Evolutionary conservation across 225 moss, liverwort and hornwort genomes (phyloP), one percentile per base, ranked within the genome.

Genomic region (Sphagnum contortum): DNA sequence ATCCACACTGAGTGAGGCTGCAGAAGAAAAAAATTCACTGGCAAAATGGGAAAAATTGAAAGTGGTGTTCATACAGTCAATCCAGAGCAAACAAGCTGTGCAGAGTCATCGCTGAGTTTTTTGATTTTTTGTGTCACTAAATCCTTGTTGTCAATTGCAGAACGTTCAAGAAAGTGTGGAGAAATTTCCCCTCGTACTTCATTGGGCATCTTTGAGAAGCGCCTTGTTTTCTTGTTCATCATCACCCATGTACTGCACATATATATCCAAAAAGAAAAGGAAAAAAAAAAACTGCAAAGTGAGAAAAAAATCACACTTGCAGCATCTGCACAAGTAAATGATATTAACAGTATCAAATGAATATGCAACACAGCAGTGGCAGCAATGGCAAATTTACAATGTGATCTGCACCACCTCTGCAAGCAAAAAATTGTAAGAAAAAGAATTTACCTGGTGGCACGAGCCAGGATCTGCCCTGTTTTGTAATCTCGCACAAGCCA

Each of bases 211-310:
- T 71, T 71, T 14, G 76, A 71, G 50, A 76, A 64, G 55, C 71
- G 68, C 59, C 76, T 68, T 1, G 76, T 76, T 44, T 64, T 56
- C 71, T 67, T 71, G 56, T 76, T 71, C 71, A 76, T 76, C 76
- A 76, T 76, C 56, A 76, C 76, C 76, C 76, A 76, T 55, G 76
- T 76, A 57, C 76, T 76, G 76, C 59, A 71, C 51, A 14, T 54
- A 71, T 51, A 7, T 14, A 11, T 57, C 11, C 4, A 4, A 4
- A 57, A 57, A 57, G 10, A 4, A 57, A 57, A 57, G 6, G 6
- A 2, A 11, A 11, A 4, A 9, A 55, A 4, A 3, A 10, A 56
- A 7, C 56, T 13, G 13, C 10, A 57, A 12, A 57, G 4, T 13
- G 11, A 13, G 5, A 2, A 11, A 11, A 3, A 1, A 2, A 3